These are phyloP conservation scores for Pseudonitzschia delicatissima DNA, from an alignment of 108 stramenopile species.

Conservation along the genomic window DNA sequence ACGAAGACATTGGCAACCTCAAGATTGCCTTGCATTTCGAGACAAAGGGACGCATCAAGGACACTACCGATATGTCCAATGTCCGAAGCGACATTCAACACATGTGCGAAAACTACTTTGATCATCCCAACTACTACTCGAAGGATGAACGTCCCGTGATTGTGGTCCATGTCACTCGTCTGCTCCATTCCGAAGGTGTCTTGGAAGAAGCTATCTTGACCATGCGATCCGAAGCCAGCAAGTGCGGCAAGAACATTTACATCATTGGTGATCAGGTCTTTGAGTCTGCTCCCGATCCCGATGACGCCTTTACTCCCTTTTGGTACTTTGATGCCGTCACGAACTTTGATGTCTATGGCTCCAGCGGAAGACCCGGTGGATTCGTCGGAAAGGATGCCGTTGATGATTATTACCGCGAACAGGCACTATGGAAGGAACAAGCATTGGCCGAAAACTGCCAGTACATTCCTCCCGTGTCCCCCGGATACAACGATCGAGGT, in stretches of 20 bases:
- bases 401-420: conserved; percentile 21
- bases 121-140: conserved; percentile 43
- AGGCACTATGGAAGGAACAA: conserved; percentile 24
- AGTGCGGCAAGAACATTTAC: conserved; percentile 38
- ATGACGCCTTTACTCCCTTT: conserved; percentile 16
- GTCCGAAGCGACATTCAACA: conserved; percentile 10
- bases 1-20: conserved; percentile 22
- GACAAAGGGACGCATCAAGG: conserved; percentile 23
- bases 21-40: conserved; percentile 50
- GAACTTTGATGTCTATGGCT: conserved; percentile 48
- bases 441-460: conserved; percentile 29
- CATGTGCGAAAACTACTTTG: conserved; percentile 38
- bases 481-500: conserved; percentile 42
- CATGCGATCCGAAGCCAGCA: conserved; percentile 23
- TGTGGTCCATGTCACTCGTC: conserved; percentile 40
- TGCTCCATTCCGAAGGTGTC: conserved; percentile 13
- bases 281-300: conserved; percentile 16
- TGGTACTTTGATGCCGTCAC: conserved; percentile 45
- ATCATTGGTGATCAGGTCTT: conserved; percentile 46
- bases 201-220: conserved; percentile 18
- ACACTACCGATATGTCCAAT: conserved; percentile 17
- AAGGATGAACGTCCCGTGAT: conserved; percentile 44
- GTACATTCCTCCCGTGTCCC: conserved; percentile 39
- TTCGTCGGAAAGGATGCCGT: conserved; percentile 22
- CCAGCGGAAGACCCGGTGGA: conserved; percentile 17